Evolutionary conservation across 495 filamentous ascomycete genomes (phyloP), one percentile per base, ranked within the genome.

Genomic region (Aspergillus bertholletiae): DNA sequence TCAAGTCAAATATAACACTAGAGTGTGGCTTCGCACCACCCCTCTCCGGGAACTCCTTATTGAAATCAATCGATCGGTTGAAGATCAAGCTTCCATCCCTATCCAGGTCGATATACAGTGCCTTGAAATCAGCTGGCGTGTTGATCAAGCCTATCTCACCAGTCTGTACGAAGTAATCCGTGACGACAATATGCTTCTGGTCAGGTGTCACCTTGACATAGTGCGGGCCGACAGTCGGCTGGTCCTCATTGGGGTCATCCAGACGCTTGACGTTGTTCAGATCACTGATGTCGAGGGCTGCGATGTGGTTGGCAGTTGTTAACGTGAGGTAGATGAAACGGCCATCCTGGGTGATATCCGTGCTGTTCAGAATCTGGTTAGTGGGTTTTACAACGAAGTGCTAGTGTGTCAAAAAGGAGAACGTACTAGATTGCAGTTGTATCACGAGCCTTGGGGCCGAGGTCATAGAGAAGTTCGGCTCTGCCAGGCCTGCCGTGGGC

Each of bases 151-250:
- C 78, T 49, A 85, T 83, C 6, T 80, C 74, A 30, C 82, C 82
- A 5, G 81, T 82, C 68, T 87, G 84, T 1, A 87, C 77, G 57
- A 87, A 87, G 70, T 87, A 87, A 49, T 84, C 84, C 11, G 77
- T 83, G 30, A 85, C 81, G 8, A 85, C 69, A 40, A 85, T 56
- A 60, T 87, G 80, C 70, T 80, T 80, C 69, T 84, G 79, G 62
- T 85, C 84, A 0, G 83, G 84, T 8, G 82, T 79, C 59, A 87
- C 73, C 71, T 85, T 85, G 67, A 85, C 68, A 55, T 84, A 84
- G 66, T 87, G 84, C 0, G 84, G 83, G 7, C 84, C 82, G 47
- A 83, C 74, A 51, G 76, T 81, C 22, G 80, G 80, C 57, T 87
- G 83, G 35, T 70, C 66, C 62, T 79, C 78, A 57, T 80, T 68